Percentiles rank a stretch among this genome's conserved stretches.
Conservation (phyloP, 2,329 filamentous ascomycete species). For the Mycogone perniciosa region DNA sequence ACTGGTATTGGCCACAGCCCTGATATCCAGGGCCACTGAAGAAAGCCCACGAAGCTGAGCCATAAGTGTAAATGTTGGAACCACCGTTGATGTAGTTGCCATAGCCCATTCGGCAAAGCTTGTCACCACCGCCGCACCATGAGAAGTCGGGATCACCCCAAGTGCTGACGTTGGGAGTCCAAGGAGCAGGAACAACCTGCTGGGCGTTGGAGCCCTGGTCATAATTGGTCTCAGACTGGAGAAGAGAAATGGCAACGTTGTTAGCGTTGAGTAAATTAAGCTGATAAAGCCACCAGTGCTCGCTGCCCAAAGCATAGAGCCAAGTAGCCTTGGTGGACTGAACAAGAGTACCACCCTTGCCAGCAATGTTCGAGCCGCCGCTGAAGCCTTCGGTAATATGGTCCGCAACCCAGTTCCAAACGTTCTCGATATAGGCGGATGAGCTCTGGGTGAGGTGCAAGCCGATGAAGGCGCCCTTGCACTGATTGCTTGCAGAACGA, state of each 20-base stretch:
- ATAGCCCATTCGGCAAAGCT: constrained; percentile 37
- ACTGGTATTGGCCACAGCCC: constrained; percentile 26
- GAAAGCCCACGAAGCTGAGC: constrained; percentile 38
- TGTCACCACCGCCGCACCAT: constrained; percentile 31
- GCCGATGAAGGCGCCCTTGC: constrained; percentile 42
- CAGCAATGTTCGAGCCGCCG: constrained; percentile 39
- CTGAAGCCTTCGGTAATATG: constrained; percentile 43
- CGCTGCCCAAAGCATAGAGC: constrained; percentile 41
- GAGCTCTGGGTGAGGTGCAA: constrained; percentile 39
- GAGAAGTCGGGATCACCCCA: constrained; percentile 39
- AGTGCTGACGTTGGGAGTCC: constrained; percentile 28
- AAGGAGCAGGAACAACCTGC: constrained; percentile 32
- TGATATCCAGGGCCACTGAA: constrained; percentile 35
- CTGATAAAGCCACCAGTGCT: constrained; percentile 55
- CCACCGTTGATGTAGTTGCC: constrained; percentile 38
- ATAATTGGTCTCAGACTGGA: constrained; percentile 49
- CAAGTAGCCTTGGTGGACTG: constrained; percentile 44
- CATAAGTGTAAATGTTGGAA: constrained; percentile 35
- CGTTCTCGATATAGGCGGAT: constrained; percentile 19
- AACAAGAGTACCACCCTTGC: constrained; percentile 42
- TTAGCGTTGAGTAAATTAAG: constrained; percentile 44
- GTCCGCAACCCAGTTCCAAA: constrained; percentile 39
- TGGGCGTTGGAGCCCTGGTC: constrained; percentile 28
- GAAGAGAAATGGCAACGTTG: constrained; percentile 44
- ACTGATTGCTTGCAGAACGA: constrained; percentile 25